These are phyloP conservation scores for Lindgomyces ingoldianus DNA, from an alignment of 495 filamentous ascomycete genomes.

Conservation along the genomic window DNA sequence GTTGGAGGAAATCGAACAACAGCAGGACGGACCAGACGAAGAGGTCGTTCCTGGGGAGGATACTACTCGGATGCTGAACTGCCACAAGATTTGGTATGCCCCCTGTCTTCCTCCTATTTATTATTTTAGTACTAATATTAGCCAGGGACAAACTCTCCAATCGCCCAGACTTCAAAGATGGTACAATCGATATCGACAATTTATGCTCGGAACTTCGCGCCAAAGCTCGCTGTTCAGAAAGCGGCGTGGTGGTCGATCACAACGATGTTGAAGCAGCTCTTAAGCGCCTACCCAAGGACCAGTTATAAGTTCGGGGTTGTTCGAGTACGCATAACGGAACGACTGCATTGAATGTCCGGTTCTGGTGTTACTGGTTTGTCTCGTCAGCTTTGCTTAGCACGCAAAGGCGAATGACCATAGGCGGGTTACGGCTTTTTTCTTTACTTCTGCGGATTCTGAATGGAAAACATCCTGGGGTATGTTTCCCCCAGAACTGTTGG, in stretches of 20 bases:
- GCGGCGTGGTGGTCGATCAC: slow-evolving; percentile 87
- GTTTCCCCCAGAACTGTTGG: too few relatives aligned
- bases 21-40: slow-evolving; percentile 63
- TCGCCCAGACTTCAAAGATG: slow-evolving; percentile 81
- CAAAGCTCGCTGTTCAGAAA: slow-evolving; percentile 94
- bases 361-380: slow-evolving; percentile 18
- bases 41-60: slow-evolving; percentile 64
- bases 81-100: slow-evolving; percentile 89
- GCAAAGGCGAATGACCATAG: background rate
- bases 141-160: slow-evolving; percentile 86
- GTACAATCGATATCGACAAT: slow-evolving; percentile 88
- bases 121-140: slow-evolving; percentile 10
- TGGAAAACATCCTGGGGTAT: too few relatives aligned
- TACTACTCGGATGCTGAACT: slow-evolving; percentile 68
- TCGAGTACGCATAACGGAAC: background rate
- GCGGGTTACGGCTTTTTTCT: too few relatives aligned
- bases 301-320: background rate
- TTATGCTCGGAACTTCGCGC: slow-evolving; percentile 91
- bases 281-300: slow-evolving; percentile 32
- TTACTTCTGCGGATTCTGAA: too few relatives aligned
- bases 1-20: slow-evolving; percentile 70
- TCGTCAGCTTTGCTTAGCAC: slow-evolving; percentile 15
- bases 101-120: slow-evolving; percentile 18
- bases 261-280: slow-evolving; percentile 71
- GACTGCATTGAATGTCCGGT: slow-evolving; percentile 20